Evolutionary conservation across 352 stramenopile species (phyloP).

Genomic region (Phytophthora ohioensis): DNA sequence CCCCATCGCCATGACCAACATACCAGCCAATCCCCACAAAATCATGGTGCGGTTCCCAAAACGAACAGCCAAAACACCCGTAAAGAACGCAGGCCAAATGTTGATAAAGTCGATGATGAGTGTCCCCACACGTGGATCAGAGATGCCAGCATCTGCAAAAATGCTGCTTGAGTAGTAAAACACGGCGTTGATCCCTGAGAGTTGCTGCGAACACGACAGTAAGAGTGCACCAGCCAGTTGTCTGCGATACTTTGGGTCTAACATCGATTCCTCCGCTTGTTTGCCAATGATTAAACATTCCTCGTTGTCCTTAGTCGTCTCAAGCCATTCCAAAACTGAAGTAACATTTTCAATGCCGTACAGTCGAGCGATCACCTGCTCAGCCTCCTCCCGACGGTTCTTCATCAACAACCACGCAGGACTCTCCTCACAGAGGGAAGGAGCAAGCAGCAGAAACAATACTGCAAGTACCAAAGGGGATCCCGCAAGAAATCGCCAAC

Average conservation of each 20-base stretch:
- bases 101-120: slow-evolving; percentile 38
- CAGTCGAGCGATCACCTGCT: slow-evolving; percentile 28
- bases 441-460: slow-evolving; percentile 51
- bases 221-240: slow-evolving; percentile 44
- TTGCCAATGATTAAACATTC: slow-evolving; percentile 18
- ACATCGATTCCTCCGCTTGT: slow-evolving; percentile 25
- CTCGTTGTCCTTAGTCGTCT: slow-evolving; percentile 12
- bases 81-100: slow-evolving; percentile 35
- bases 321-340: slow-evolving; percentile 21
- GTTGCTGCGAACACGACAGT: slow-evolving; percentile 51
- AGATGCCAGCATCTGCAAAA: slow-evolving; percentile 43
- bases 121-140: slow-evolving; percentile 36
- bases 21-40: slow-evolving; percentile 46
- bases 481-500: slow-evolving; percentile 54
- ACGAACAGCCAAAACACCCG: slow-evolving; percentile 42
- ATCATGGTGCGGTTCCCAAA: slow-evolving; percentile 72
- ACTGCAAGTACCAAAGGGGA: slow-evolving; percentile 56
- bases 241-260: slow-evolving; percentile 31
- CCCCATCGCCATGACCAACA: slow-evolving; percentile 55
- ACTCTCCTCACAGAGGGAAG: slow-evolving; percentile 54
- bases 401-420: slow-evolving; percentile 51
- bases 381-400: slow-evolving; percentile 28
- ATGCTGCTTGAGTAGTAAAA: slow-evolving; percentile 59
- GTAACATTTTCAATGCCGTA: slow-evolving; percentile 41
- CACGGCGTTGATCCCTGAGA: slow-evolving; percentile 56